Conservation (phyloP, 106 monocot species). For the Allium fistulosum region DNA sequence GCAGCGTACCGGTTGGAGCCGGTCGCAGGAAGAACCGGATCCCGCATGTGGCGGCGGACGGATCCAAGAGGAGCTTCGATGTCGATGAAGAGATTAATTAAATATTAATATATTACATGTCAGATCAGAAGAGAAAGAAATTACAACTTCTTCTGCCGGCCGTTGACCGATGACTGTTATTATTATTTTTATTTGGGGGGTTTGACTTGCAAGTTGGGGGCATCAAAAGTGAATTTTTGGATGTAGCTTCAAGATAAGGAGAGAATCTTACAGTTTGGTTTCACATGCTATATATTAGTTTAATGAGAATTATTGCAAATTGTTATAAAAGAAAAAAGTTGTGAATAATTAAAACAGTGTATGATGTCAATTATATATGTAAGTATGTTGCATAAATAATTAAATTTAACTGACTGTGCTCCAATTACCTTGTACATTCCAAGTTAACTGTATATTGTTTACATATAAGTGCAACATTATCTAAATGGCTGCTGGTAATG, state of each 20-base stretch:
- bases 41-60: background rate
- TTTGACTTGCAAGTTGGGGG: background rate
- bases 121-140: no score
- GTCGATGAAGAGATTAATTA: no score
- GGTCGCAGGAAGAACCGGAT: conserved; percentile 17
- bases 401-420: no score
- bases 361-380: background rate
- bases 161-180: background rate
- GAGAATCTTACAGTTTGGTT: background rate
- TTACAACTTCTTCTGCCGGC: background rate
- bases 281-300: background rate
- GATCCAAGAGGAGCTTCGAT: no score
- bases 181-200: background rate
- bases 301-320: no score
- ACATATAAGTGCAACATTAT: no score
- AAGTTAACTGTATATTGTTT: no score
- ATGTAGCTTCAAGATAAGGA: background rate
- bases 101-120: no score
- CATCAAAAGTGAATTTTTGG: background rate
- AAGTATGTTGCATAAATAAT: no score
- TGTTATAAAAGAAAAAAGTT: background rate
- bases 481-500: no score
- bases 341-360: background rate
- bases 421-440: no score
- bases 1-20: conserved; percentile 17